phyloP scores from a whole-genome alignment of 352 stramenopile genomes.

The Peronosclerospora sorghi region DNA sequence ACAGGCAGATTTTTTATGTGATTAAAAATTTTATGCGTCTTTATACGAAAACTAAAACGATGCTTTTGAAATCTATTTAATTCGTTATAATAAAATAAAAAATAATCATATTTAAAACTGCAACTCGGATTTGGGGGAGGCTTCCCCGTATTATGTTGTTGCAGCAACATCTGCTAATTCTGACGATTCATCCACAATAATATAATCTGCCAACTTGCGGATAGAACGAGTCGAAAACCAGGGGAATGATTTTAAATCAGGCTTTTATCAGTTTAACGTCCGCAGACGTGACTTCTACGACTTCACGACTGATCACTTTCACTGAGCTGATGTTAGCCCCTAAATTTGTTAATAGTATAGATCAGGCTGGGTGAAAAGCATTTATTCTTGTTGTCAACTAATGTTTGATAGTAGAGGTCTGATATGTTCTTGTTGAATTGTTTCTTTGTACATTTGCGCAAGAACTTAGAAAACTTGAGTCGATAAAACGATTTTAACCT shows the following conservation, averaged over 20 bases:
- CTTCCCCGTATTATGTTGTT: conserved; percentile 27
- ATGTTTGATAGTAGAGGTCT: too few species aligned
- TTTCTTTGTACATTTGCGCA: too few species aligned
- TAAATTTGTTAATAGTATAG: too few species aligned
- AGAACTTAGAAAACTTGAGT: too few species aligned
- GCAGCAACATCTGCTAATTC: conserved; percentile 20
- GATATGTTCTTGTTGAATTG: too few species aligned
- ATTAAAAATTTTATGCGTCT: conserved; percentile 41
- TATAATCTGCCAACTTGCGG: conserved; percentile 36
- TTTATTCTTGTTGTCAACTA: too few species aligned
- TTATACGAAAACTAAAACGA: conserved; percentile 57
- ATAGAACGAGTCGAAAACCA: conserved; percentile 26
- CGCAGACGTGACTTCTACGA: conserved; percentile 27
- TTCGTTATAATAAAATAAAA: too few species aligned
- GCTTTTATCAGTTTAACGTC: too few species aligned
- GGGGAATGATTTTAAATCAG: conserved; percentile 34
- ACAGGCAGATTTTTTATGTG: conserved; percentile 16
- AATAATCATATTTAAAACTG: too few species aligned
- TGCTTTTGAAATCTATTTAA: conserved; percentile 36
- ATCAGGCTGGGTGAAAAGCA: too few species aligned
- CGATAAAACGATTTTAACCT: too few species aligned
- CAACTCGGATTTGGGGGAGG: conserved; percentile 41
- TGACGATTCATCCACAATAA: conserved; percentile 1
- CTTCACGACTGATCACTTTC: conserved; percentile 43
- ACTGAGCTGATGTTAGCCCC: conserved; percentile 6